phyloP scores from a whole-genome alignment of 352 stramenopile genomes.

The Aphanomyces euteiches region DNA sequence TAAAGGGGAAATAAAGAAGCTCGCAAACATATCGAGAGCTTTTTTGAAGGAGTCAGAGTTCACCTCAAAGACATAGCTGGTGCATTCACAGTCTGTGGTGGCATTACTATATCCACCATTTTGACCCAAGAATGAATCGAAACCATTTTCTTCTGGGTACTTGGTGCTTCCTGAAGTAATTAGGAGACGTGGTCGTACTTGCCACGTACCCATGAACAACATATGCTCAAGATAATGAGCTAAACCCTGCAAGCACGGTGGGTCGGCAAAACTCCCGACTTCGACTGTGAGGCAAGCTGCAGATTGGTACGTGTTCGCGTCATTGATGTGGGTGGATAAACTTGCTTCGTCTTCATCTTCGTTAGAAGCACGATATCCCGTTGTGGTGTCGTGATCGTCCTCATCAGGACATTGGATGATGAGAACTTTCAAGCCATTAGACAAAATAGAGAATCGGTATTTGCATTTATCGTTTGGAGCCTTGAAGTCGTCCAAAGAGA shows the following conservation, averaged over 20 bases:
- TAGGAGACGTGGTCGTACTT: neutral
- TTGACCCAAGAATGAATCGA: constrained; percentile 66
- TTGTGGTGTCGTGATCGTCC: neutral
- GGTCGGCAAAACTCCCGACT: constrained; percentile 43
- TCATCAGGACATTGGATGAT: constrained; percentile 50
- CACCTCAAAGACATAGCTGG: constrained; percentile 83
- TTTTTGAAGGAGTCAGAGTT: constrained; percentile 34
- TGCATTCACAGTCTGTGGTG: constrained; percentile 78
- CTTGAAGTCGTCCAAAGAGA: constrained; percentile 49
- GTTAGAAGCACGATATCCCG: no score
- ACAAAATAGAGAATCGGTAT: constrained; percentile 62
- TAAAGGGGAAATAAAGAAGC: constrained; percentile 84
- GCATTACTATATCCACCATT: constrained; percentile 82
- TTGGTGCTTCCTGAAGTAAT: constrained; percentile 46
- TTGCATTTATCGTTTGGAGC: constrained; percentile 60
- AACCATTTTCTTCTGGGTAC: constrained; percentile 86
- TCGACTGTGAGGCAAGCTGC: constrained; percentile 41
- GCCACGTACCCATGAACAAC: constrained; percentile 52
- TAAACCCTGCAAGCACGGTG: constrained; percentile 31
- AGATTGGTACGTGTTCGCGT: constrained; percentile 13
- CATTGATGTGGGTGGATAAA: neutral
- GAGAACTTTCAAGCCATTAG: constrained; percentile 61
- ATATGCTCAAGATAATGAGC: constrained; percentile 74
- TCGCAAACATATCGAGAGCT: constrained; percentile 78
- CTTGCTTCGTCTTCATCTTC: no score